Base-by-base conservation (phyloP, 495 filamentous ascomycete genomes). In the Aspergillus baeticus region DNA sequence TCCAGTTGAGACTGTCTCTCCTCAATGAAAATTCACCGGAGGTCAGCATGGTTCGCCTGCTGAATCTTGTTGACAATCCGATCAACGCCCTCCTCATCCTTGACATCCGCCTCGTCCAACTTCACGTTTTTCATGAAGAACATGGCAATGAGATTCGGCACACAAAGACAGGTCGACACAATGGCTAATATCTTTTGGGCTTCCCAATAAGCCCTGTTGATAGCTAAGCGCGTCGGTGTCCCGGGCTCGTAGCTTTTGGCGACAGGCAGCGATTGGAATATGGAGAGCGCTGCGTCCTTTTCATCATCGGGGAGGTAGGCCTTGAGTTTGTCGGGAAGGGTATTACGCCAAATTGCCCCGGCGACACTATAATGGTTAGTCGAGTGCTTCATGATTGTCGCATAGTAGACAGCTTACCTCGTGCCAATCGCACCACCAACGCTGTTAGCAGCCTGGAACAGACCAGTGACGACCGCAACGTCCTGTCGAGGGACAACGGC, bases 271-370 rank as follows among this genome's bases (percentile, higher is more conserved):
- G 62, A 64, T 6, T 58, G 46, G 10, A 64, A 61, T 13, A 64
- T 64, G 17, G 58, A 15, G 1, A 58, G 55, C 3, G 58, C 62
- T 13, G 55, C 50, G 5, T 13, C 21, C 34, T 64, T 64, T 34
- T 51, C 7, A 6, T 61, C 54, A 11, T 39, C 42, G 14, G 62
- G 62, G n/a, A 64, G 41, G 26, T 64, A 61, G 7, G 48, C 7
- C 15, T 41, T 29, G 13, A 64, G 47, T 26, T 56, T 64, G 0
- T 31, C 33, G 0, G 58, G 62, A 13, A 64, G 62, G 18, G 55
- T 61, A 26, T 57, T 64, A 23, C 62, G 42, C 62, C 62, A 64
- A 37, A 64, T 64, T 26, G 62, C 62, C 1, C 62, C 62, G 10
- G 58, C 62, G 10, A 64, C 62, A 22, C 26, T 64, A 7, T 4